Evolutionary conservation across 2,329 filamentous ascomycete species (phyloP).

Genomic region (Xylaria hypoxylon): DNA sequence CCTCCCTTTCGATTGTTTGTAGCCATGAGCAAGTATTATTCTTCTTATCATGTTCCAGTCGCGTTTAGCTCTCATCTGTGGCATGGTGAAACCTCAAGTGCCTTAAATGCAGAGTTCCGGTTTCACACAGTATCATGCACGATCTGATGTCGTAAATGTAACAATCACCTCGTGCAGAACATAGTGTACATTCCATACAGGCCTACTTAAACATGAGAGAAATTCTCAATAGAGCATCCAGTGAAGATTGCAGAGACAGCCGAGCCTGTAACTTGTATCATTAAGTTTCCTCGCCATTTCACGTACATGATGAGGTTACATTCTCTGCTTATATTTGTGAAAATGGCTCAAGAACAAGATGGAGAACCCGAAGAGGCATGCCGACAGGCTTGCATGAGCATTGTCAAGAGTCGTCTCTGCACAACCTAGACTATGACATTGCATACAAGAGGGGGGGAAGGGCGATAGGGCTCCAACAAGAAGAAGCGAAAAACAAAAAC

Average conservation of each 20-base stretch:
- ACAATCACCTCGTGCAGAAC: not conserved
- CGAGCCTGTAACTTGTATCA: not conserved
- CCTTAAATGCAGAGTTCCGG: not conserved
- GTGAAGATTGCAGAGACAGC: not conserved
- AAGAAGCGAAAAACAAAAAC: slow-evolving; percentile 1
- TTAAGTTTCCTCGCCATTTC: not conserved
- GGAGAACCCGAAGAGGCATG: not conserved
- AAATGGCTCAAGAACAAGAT: not conserved
- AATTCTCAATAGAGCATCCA: not conserved
- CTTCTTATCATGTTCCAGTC: not conserved
- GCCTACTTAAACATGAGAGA: not conserved
- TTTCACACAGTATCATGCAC: not conserved
- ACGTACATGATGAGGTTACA: not conserved
- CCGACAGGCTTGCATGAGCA: not conserved
- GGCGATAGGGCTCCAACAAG: not conserved
- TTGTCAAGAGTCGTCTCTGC: not conserved
- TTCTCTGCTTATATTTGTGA: not conserved
- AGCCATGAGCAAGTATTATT: not conserved
- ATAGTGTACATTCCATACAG: not conserved
- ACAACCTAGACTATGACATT: not conserved
- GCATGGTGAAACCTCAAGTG: not conserved
- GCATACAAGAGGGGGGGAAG: not conserved
- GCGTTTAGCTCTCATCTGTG: not conserved
- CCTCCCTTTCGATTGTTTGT: not conserved
- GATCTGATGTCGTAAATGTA: slow-evolving; percentile 3